A percentile compares a stretch with the other conserved stretches of the same genome.
Conservation (phyloP, 495 filamentous ascomycete genomes). For the Cudoniella acicularis region DNA sequence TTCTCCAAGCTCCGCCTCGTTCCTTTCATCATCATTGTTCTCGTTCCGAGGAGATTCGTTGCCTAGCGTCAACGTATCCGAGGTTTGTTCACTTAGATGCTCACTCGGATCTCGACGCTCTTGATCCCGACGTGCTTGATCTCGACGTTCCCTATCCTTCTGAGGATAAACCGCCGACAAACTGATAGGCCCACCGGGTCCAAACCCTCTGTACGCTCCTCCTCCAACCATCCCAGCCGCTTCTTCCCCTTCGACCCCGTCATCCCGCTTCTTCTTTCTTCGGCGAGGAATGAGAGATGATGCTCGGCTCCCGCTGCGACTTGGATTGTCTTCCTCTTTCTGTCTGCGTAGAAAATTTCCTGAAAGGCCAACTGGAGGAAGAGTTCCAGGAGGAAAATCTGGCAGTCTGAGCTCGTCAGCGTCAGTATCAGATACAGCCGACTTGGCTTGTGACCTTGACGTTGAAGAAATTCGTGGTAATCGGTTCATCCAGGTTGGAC, state of each 20-base stretch:
- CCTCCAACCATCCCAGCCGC: too few species aligned
- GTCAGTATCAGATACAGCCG: slow-evolving; percentile 47
- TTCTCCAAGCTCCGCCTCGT: slow-evolving; percentile 15
- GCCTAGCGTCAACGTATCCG: slow-evolving; percentile 24
- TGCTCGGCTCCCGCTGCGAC: slow-evolving; percentile 47
- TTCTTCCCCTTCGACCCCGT: too few species aligned
- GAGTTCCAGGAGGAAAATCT: slow-evolving; percentile 69
- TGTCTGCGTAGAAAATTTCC: slow-evolving; percentile 80
- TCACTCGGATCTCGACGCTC: slow-evolving; percentile 44
- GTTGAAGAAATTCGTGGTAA: slow-evolving; percentile 85
- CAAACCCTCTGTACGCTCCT: too few species aligned
- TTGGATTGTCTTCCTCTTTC: slow-evolving; percentile 66
- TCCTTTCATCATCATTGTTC: slow-evolving; percentile 32
- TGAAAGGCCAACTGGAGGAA: slow-evolving; percentile 71
- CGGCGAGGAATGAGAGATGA: slow-evolving; percentile 59
- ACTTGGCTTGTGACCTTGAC: slow-evolving; percentile 81
- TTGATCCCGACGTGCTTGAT: too few species aligned
- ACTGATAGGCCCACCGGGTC: slow-evolving; percentile 83
- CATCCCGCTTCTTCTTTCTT: slow-evolving; percentile 52
- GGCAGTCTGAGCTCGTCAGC: slow-evolving; percentile 52
- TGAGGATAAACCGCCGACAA: slow-evolving; percentile 86
- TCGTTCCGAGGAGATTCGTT: slow-evolving; percentile 26
- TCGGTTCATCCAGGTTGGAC: slow-evolving; percentile 90
- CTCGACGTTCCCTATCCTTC: too few species aligned
- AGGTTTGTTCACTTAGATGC: slow-evolving; percentile 20